These are phyloP conservation scores for Pseudozyma pruni DNA, from an alignment of 1,284 basidiomycete genomes.

Conservation along the genomic window DNA sequence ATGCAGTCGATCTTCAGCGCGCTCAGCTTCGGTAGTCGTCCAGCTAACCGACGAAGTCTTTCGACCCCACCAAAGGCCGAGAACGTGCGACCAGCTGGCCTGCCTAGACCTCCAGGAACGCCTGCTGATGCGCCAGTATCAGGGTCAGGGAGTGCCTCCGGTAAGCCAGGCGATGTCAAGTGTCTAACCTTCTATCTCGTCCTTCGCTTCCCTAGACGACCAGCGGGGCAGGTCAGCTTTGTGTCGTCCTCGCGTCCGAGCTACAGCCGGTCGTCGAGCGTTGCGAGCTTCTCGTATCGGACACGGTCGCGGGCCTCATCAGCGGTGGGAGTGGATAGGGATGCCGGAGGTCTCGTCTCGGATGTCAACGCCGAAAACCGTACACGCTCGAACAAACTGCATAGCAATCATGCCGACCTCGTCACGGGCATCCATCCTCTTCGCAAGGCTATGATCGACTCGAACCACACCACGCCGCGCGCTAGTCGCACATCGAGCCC, in stretches of 20 bases:
- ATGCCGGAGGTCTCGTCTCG: constrained; percentile 15
- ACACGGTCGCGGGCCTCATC: constrained; percentile 41
- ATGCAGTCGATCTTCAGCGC: constrained; percentile 64
- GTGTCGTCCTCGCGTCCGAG: constrained; percentile 27
- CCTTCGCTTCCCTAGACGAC: constrained; percentile 50
- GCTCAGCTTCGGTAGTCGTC: constrained; percentile 51
- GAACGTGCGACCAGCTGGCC: constrained; percentile 19
- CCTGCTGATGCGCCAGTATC: constrained; percentile 44
- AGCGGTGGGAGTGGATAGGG: constrained; percentile 17
- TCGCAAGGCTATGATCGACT: constrained; percentile 47
- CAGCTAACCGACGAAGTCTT: constrained; percentile 41
- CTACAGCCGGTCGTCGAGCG: constrained; percentile 41
- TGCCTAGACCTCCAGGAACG: constrained; percentile 40
- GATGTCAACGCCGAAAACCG: constrained; percentile 36
- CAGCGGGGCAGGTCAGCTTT: constrained; percentile 30
- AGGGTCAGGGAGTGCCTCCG: constrained; percentile 34
- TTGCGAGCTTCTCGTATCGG: constrained; percentile 23
- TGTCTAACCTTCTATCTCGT: constrained; percentile 59
- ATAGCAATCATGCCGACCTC: constrained; percentile 32
- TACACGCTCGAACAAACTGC: constrained; percentile 21
- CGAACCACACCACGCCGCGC: constrained; percentile 45
- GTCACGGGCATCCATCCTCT: constrained; percentile 39
- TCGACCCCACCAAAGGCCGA: constrained; percentile 51
- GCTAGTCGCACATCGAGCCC: constrained; percentile 49
- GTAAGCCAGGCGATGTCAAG: constrained; percentile 48